phyloP scores from a whole-genome alignment of 2,329 filamentous ascomycete genomes.

The Microdochium bolleyi region DNA sequence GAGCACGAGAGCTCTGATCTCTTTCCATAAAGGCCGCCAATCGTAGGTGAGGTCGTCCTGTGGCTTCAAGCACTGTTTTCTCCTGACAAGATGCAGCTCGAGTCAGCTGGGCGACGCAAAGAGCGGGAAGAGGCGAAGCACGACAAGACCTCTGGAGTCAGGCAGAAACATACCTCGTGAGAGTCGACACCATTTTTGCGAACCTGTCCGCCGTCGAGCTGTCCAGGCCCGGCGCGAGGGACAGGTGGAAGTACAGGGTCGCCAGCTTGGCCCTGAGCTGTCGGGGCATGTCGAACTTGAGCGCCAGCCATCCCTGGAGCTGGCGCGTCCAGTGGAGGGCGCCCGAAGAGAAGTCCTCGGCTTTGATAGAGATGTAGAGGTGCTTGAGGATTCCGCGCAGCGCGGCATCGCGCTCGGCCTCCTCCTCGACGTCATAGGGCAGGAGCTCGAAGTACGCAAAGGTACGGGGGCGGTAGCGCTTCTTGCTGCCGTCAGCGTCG shows the following conservation, averaged over 20 bases:
- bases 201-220: slow-evolving; percentile 78
- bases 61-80: slow-evolving; percentile 90
- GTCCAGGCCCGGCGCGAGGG: slow-evolving; percentile 84
- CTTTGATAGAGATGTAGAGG: slow-evolving; percentile 83
- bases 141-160: background rate
- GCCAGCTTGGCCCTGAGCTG: slow-evolving; percentile 77
- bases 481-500: slow-evolving; percentile 40
- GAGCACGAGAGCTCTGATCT: slow-evolving; percentile 83
- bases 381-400: slow-evolving; percentile 85
- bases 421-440: slow-evolving; percentile 81
- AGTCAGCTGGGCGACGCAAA: slow-evolving; percentile 3
- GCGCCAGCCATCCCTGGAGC: slow-evolving; percentile 85
- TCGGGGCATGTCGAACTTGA: slow-evolving; percentile 94
- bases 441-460: slow-evolving; percentile 89
- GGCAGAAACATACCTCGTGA: slow-evolving; percentile 71
- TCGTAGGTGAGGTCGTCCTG: slow-evolving; percentile 85
- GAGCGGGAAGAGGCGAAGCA: background rate
- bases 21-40: slow-evolving; percentile 88
- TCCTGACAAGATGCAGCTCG: slow-evolving; percentile 39
- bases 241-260: slow-evolving; percentile 88
- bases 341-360: slow-evolving; percentile 89
- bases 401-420: slow-evolving; percentile 67
- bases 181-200: slow-evolving; percentile 88
- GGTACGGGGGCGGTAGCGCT: slow-evolving; percentile 75
- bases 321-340: slow-evolving; percentile 96